phyloP scores from a whole-genome alignment of 1,284 basidiomycete genomes.

The Trichosporon sp. region DNA sequence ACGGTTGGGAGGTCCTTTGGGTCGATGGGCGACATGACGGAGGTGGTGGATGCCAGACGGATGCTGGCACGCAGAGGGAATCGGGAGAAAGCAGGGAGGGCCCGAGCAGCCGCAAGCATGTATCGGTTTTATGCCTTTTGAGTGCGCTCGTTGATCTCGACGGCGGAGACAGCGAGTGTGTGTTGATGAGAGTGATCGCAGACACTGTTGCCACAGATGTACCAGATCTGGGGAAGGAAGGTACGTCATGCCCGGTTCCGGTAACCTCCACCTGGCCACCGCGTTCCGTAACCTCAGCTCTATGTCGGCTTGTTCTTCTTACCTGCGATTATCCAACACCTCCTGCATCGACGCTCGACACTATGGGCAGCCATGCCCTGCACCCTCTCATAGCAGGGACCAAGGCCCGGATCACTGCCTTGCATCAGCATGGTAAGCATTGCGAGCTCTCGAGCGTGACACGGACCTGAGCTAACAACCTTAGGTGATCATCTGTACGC shows the following conservation, averaged over 20 bases:
- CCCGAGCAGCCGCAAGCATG: constrained; percentile 12
- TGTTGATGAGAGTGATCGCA: not conserved
- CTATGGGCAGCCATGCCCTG: constrained; percentile 42
- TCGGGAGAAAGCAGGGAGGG: not conserved
- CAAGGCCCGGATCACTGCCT: constrained; percentile 44
- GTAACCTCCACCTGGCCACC: constrained; percentile 9
- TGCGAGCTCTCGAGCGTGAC: no score
- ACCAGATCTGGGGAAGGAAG: constrained; percentile 1
- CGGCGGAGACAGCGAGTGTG: not conserved
- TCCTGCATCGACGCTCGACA: not conserved
- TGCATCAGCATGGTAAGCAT: constrained; percentile 47
- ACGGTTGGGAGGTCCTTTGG: constrained; percentile 41
- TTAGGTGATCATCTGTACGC: constrained; percentile 67
- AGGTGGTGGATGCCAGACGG: constrained; percentile 6
- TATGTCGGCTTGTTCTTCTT: not conserved
- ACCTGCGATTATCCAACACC: not conserved
- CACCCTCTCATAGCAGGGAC: constrained; percentile 41
- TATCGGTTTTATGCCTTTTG: not conserved
- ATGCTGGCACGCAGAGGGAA: not conserved
- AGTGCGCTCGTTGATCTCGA: not conserved
- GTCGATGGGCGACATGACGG: constrained; percentile 22
- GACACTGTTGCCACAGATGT: constrained; percentile 1
- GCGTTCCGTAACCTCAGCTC: not conserved
- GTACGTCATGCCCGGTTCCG: constrained; percentile 18
- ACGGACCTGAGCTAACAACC: not conserved